Percentiles rank a stretch among this genome's conserved stretches.
phyloP scores from a whole-genome alignment of 2,329 filamentous ascomycete genomes.

The Diaporthe sp. region DNA sequence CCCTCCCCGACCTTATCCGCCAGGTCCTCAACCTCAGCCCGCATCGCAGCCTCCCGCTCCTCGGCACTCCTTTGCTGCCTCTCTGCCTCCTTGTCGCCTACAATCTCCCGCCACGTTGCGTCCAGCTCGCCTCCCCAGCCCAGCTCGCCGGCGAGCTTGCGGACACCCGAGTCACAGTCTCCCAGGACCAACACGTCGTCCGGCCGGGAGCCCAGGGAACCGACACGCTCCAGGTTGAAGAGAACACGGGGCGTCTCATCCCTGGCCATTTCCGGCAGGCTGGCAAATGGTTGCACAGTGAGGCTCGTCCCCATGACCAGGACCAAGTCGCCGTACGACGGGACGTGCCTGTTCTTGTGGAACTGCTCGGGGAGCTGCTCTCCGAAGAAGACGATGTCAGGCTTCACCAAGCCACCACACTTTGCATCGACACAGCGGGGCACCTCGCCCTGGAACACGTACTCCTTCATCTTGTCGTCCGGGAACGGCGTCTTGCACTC shows the following conservation, averaged over 20 bases:
- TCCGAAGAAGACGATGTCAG: slow-evolving; percentile 95
- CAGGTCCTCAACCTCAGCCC: slow-evolving; percentile 59
- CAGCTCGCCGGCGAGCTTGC: slow-evolving; percentile 81
- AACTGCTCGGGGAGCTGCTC: slow-evolving; percentile 74
- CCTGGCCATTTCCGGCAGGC: slow-evolving; percentile 75
- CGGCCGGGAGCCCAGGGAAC: slow-evolving; percentile 79
- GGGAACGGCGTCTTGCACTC: slow-evolving; percentile 84
- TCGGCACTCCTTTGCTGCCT: slow-evolving; percentile 57
- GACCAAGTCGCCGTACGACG: slow-evolving; percentile 58
- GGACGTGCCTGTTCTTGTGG: slow-evolving; percentile 68
- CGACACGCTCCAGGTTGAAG: slow-evolving; percentile 89
- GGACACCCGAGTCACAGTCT: slow-evolving; percentile 86
- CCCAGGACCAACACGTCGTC: slow-evolving; percentile 90
- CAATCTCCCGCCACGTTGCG: slow-evolving; percentile 76
- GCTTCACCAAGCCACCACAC: slow-evolving; percentile 88
- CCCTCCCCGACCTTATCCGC: slow-evolving; percentile 50
- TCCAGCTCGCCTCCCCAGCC: slow-evolving; percentile 92
- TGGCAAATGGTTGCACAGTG: slow-evolving; percentile 89
- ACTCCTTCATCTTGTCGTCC: slow-evolving; percentile 78
- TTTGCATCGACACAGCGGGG: slow-evolving; percentile 73
- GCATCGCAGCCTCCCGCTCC: slow-evolving; percentile 52
- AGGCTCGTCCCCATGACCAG: slow-evolving; percentile 83
- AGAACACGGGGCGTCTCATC: slow-evolving; percentile 81
- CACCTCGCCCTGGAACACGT: slow-evolving; percentile 76
- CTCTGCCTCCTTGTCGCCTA: slow-evolving; percentile 71